Conservation (phyloP, 2,329 filamentous ascomycete species). For the Lachnellula subtilissima region DNA sequence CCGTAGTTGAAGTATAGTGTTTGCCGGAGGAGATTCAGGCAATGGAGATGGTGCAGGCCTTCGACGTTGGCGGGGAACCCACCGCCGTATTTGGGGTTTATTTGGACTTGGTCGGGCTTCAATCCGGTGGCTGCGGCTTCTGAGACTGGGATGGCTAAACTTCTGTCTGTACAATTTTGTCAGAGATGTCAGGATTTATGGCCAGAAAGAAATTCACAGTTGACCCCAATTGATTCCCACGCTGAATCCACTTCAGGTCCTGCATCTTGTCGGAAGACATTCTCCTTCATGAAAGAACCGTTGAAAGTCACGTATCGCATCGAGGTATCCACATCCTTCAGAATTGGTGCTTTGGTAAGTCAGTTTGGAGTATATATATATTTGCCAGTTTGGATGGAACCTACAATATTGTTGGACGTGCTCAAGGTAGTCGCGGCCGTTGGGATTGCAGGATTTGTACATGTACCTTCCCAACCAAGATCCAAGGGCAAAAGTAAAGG, state of each 20-base stretch:
- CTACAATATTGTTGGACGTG: conserved; percentile 26
- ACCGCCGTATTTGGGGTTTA: conserved; percentile 46
- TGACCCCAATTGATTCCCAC: conserved; percentile 45
- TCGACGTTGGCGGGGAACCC: conserved; percentile 46
- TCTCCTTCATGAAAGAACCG: conserved; percentile 48
- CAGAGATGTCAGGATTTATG: not conserved
- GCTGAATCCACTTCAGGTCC: conserved; percentile 48
- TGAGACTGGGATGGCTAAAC: conserved; percentile 37
- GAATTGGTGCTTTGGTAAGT: conserved; percentile 29
- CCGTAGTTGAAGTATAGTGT: conserved; percentile 48
- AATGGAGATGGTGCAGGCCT: conserved; percentile 46
- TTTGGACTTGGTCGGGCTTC: conserved; percentile 44
- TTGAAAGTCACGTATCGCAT: conserved; percentile 44
- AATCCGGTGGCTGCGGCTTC: conserved; percentile 41
- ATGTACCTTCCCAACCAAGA: conserved; percentile 19
- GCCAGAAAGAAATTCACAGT: conserved; percentile 37
- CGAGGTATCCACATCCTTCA: conserved; percentile 38
- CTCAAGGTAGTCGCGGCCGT: conserved; percentile 13
- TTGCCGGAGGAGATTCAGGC: conserved; percentile 50
- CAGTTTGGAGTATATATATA: not conserved
- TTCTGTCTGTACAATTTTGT: conserved; percentile 29
- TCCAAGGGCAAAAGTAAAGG: conserved; percentile 15
- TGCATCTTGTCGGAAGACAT: conserved; percentile 43
- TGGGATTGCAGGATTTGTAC: conserved; percentile 4
- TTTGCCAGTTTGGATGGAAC: not conserved